Evolutionary conservation across 306 rosid species (phyloP), one percentile per base, ranked within the genome.

Genomic region (Ochetophila trinervis): DNA sequence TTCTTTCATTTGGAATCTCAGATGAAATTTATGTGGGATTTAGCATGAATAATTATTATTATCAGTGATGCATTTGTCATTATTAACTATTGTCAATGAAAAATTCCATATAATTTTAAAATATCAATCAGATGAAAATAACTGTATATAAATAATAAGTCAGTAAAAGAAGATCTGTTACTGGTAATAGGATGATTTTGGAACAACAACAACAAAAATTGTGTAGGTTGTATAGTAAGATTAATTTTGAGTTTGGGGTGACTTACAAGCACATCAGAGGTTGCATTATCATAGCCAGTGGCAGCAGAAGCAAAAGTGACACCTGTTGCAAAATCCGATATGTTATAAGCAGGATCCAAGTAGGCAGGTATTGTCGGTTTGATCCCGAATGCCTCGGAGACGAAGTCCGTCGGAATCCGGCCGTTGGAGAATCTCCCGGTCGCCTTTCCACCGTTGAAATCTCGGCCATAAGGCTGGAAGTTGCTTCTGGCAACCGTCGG

Each of bases 231-330:
- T n/a, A n/a, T n/a, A n/a, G n/a, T n/a, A n/a, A n/a, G n/a, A n/a
- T n/a, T n/a, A 24, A 48, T 27, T 27, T 27, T 27, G 32, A 27
- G 2, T 27, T 27, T 27, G 2, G 32, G 32, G 4, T 27, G 11
- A 79, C 90, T 51, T 86, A 91, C 98, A 62, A 92, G 79, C 5
- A 92, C 98, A 57, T 76, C 73, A 0, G 98, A 85, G 77, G 98
- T 92, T 15, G 91, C 93, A 50, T 90, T 89, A 56, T 92, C 98
- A 62, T 89, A 92, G 51, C 98, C 98, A 64, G 89, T 79, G 18
- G 88, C 98, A 35, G 98, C 98, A 42, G 98, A 92, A 66, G 95
- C 98, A 76, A 92, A 92, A 30, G 87, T 76, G 72, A 92, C 87
- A 0, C 98, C 96, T 32, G 69, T 74, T 45, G 95, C 92, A 57